phyloP scores from a whole-genome alignment of 306 rosid genomes.

The Carpinus viminea region DNA sequence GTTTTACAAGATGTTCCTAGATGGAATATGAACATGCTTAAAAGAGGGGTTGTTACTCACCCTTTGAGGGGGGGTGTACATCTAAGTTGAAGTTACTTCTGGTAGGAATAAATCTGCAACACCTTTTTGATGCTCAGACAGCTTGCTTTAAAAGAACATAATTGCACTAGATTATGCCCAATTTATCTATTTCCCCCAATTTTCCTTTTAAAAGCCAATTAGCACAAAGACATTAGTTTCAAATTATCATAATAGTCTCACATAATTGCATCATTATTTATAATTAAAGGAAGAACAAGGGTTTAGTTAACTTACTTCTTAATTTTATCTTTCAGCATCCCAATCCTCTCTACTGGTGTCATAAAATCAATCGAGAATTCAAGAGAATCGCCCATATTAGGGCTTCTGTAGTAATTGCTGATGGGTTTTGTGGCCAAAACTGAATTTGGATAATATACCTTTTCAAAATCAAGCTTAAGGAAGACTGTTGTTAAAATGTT shows the following conservation, averaged over 20 bases:
- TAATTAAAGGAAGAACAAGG: background rate
- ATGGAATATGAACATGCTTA: too few species aligned
- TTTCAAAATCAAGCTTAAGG: slow-evolving; percentile 79
- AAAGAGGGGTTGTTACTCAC: too few species aligned
- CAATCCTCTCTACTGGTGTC: slow-evolving; percentile 75
- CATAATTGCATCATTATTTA: slow-evolving; percentile 4
- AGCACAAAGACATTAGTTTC: background rate
- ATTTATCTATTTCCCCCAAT: background rate
- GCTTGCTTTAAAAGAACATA: background rate
- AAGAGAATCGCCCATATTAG: slow-evolving; percentile 67
- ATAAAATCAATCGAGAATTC: slow-evolving; percentile 68
- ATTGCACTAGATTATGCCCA: background rate
- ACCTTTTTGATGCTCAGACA: too few species aligned
- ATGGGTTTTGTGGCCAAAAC: slow-evolving; percentile 80
- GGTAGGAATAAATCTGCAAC: background rate
- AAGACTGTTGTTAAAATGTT: slow-evolving; percentile 84
- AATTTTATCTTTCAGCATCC: slow-evolving; percentile 55
- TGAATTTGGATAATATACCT: slow-evolving; percentile 86
- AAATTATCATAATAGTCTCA: background rate
- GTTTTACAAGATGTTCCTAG: too few species aligned
- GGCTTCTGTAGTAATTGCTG: slow-evolving; percentile 86
- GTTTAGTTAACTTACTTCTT: slow-evolving; percentile 45
- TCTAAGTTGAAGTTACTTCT: background rate
- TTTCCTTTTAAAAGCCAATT: background rate
- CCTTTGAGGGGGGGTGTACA: too few species aligned